Evolutionary conservation across 768 basidiomycete genomes (phyloP).

Genomic region (Macrolepiota fuliginosa): DNA sequence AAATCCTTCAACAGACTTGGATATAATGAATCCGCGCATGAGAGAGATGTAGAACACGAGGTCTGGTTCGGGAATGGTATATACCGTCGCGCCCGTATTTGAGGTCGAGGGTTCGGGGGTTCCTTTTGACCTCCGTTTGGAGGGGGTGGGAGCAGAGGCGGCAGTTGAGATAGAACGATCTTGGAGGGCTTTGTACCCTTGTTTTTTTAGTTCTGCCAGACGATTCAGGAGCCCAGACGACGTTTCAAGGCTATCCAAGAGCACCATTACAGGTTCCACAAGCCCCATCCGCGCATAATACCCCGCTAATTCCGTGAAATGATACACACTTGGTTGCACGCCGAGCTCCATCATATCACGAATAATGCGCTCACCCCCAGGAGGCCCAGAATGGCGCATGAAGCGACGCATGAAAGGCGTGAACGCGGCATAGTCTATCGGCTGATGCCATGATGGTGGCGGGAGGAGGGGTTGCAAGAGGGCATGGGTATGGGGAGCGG

Average conservation of each 20-base stretch:
- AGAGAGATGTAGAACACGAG: conserved; percentile 36
- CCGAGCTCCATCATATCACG: conserved; percentile 51
- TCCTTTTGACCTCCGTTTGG: no score
- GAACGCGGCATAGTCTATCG: conserved; percentile 34
- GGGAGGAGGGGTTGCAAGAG: conserved; percentile 22
- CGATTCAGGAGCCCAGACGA: neutral
- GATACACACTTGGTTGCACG: conserved; percentile 42
- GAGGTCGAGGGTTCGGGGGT: no score
- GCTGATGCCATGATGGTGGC: conserved; percentile 29
- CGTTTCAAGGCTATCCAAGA: conserved; percentile 42
- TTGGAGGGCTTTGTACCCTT: neutral
- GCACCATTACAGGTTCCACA: conserved; percentile 28
- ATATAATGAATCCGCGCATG: conserved; percentile 34
- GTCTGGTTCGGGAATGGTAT: conserved; percentile 18
- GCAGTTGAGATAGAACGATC: neutral
- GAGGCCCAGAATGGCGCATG: conserved; percentile 26
- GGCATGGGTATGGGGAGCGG: conserved; percentile 1
- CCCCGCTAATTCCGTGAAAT: conserved; percentile 49
- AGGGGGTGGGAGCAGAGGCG: neutral
- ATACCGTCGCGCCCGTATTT: neutral
- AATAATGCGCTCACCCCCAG: conserved; percentile 37
- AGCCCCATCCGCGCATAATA: conserved; percentile 41
- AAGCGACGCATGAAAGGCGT: conserved; percentile 50
- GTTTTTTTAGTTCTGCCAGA: neutral
- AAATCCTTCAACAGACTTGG: conserved; percentile 26